A percentile compares a stretch with the other conserved stretches of the same genome.
Evolutionary conservation across 805 yeast genomes (phyloP).

Genomic region (Metschnikowia lochheadii): DNA sequence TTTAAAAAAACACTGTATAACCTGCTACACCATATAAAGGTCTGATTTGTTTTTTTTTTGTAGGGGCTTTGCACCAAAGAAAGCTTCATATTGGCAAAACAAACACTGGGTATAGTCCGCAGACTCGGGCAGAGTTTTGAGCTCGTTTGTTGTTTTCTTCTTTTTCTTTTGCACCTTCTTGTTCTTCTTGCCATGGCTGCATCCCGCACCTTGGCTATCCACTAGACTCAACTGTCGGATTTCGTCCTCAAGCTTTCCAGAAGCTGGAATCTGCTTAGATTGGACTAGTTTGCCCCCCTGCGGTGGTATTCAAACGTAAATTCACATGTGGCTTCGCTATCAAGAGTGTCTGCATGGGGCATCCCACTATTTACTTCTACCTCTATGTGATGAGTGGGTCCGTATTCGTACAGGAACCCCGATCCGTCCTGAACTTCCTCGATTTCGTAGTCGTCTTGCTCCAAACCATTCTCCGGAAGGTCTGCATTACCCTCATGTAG

Average conservation of each 20-base stretch:
- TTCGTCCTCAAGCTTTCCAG: conserved; percentile 36
- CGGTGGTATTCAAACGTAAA: conserved; percentile 43
- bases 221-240: conserved; percentile 29
- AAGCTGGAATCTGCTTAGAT: conserved; percentile 25
- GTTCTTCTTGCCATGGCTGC: conserved; percentile 11
- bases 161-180: conserved; percentile 10
- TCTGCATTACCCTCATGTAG: conserved; percentile 32
- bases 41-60: too few species aligned
- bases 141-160: conserved; percentile 8
- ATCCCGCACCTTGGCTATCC: conserved; percentile 8
- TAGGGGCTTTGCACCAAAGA: conserved; percentile 47
- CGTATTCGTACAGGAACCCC: conserved; percentile 26
- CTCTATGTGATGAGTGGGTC: conserved; percentile 38
- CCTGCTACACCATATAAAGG: too few species aligned
- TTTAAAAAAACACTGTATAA: too few species aligned
- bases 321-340: conserved; percentile 41
- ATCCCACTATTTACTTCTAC: conserved; percentile 37
- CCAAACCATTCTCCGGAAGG: conserved; percentile 10
- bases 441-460: conserved; percentile 37
- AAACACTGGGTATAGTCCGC: conserved; percentile 28
- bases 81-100: conserved; percentile 50
- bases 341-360: conserved; percentile 25
- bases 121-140: not conserved
- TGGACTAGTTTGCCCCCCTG: conserved; percentile 33
- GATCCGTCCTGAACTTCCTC: conserved; percentile 31